These are phyloP conservation scores for Mortierella sp. DNA, from an alignment of 371 early-diverging fungal genomes.

Conservation along the genomic window DNA sequence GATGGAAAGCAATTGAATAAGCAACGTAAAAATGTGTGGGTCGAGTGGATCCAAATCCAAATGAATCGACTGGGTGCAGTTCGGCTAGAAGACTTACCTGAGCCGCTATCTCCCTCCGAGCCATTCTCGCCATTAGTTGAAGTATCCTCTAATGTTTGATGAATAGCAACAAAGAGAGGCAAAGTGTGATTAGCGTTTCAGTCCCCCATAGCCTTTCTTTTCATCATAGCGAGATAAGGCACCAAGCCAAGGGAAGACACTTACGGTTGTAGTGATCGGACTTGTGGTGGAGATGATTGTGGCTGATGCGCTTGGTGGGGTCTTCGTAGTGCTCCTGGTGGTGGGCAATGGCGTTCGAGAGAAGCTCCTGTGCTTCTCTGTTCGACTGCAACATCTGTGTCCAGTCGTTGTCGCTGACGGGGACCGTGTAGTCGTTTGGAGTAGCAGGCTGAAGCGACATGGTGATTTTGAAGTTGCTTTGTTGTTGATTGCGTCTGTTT, in stretches of 20 bases:
- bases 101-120: slow-evolving; percentile 33
- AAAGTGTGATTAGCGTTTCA: too few species aligned
- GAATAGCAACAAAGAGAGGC: background rate
- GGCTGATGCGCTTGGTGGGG: slow-evolving; percentile 1
- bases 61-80: background rate
- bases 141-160: background rate
- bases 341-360: slow-evolving; percentile 14
- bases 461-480: background rate
- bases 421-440: background rate
- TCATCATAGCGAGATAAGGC: background rate
- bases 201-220: too few species aligned
- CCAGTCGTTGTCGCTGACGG: slow-evolving; percentile 21
- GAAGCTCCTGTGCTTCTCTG: slow-evolving; percentile 19
- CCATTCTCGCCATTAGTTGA: background rate
- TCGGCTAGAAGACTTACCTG: slow-evolving; percentile 18
- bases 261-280: slow-evolving; percentile 20
- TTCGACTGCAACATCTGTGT: slow-evolving; percentile 18
- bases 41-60: background rate
- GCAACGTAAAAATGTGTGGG: background rate
- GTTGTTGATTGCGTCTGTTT: background rate
- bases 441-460: slow-evolving; percentile 18
- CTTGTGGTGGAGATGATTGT: slow-evolving; percentile 25
- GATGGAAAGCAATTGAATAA: too few species aligned
- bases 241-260: background rate
- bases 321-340: slow-evolving; percentile 17